Percentiles rank a stretch among this genome's conserved stretches.
Conservation (phyloP, 73 alveolate genomes). For the Uronychia setigera region DNA sequence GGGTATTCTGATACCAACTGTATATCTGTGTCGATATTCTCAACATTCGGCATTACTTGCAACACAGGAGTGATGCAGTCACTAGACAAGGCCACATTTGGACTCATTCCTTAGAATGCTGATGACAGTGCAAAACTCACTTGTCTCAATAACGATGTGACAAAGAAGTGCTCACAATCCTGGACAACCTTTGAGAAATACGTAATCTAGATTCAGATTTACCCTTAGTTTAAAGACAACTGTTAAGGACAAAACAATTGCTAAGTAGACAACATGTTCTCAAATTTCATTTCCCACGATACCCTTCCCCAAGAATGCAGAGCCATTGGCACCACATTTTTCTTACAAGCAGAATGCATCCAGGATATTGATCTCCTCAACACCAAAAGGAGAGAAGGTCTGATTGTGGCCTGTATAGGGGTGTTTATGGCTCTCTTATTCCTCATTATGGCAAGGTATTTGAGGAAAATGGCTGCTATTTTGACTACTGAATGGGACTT, state of each 20-base stretch:
- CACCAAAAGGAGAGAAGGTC: conserved; percentile 44
- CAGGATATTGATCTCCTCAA: conserved; percentile 10
- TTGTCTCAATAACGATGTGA: background rate
- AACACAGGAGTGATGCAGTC: background rate
- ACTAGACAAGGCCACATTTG: background rate
- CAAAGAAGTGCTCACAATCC: background rate
- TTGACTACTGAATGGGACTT: conserved; percentile 46
- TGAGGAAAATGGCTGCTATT: conserved; percentile 19
- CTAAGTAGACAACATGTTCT: background rate
- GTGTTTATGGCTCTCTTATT: conserved; percentile 33
- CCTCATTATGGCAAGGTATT: conserved; percentile 21
- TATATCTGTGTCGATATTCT: background rate
- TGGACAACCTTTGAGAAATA: background rate
- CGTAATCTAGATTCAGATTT: background rate
- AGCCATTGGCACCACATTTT: background rate
- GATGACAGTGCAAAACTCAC: background rate
- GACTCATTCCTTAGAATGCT: background rate
- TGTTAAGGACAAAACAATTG: background rate
- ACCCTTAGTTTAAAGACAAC: background rate
- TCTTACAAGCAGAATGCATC: conserved; percentile 10
- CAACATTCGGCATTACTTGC: background rate
- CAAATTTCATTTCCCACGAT: background rate
- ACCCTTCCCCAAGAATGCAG: background rate
- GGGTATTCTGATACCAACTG: background rate
- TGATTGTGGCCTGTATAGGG: conserved; percentile 13